These are phyloP conservation scores for Neopestalotiopsis sp. DNA, from an alignment of 2,329 filamentous ascomycete species.

Conservation along the genomic window DNA sequence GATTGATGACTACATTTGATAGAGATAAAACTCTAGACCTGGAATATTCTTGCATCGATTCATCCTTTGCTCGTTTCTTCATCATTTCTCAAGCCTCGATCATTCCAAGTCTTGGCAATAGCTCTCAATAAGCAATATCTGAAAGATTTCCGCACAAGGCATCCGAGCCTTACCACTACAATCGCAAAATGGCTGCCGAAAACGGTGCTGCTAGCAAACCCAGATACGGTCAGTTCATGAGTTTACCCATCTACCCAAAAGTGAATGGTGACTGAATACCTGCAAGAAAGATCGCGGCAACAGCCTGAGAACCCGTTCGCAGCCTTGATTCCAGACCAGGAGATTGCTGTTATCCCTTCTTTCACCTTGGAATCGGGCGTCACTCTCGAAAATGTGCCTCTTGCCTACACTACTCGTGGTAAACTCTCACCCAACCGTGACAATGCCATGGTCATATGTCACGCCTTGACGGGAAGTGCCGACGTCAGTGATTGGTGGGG, in stretches of 20 bases:
- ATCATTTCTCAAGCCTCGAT: background rate
- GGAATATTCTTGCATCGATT: background rate
- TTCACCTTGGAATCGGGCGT: conserved; percentile 95
- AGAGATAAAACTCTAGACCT: background rate
- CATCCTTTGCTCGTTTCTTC: background rate
- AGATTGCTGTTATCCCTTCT: conserved; percentile 83
- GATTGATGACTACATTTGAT: background rate
- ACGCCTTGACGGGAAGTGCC: conserved; percentile 84
- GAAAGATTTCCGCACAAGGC: background rate
- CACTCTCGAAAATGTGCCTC: conserved; percentile 75
- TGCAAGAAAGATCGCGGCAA: conserved; percentile 66
- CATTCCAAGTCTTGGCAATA: background rate
- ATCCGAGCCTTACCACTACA: background rate
- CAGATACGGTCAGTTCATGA: conserved; percentile 40
- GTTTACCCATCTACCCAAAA: conserved; percentile 28
- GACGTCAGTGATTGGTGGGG: conserved; percentile 92
- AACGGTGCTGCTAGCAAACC: conserved; percentile 26
- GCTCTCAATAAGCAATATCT: background rate
- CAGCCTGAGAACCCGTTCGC: conserved; percentile 95
- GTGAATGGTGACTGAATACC: conserved; percentile 64
- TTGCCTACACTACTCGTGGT: conserved; percentile 72
- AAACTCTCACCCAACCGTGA: conserved; percentile 62
- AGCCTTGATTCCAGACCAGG: conserved; percentile 84
- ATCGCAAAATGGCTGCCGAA: conserved; percentile 32
- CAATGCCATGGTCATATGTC: conserved; percentile 80